These are phyloP conservation scores for Komagataella phaffii DNA, from an alignment of 805 yeast genomes.

Conservation along the genomic window DNA sequence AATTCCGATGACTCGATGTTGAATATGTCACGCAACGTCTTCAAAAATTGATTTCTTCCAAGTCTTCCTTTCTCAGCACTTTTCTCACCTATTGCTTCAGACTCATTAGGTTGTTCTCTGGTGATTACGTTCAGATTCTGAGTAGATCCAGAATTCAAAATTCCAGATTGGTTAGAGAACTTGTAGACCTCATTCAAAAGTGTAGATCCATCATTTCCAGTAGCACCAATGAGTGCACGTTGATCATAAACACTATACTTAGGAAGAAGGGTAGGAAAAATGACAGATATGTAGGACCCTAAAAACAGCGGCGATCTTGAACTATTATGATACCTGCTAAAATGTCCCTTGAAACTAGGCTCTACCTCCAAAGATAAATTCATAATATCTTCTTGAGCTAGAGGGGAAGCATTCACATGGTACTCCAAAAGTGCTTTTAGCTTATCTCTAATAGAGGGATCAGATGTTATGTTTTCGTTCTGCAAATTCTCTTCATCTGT, in stretches of 20 bases:
- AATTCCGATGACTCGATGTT: constrained; percentile 46
- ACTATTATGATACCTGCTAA: constrained; percentile 24
- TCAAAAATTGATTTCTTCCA: constrained; percentile 34
- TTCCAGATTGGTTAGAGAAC: constrained; percentile 6
- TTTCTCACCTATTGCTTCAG: background rate
- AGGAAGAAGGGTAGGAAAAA: constrained; percentile 47
- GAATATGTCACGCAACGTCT: constrained; percentile 47
- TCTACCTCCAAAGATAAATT: constrained; percentile 49
- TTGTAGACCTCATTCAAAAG: constrained; percentile 11
- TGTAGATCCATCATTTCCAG: constrained; percentile 20
- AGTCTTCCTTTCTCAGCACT: background rate
- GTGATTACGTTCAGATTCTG: background rate
- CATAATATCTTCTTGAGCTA: constrained; percentile 45
- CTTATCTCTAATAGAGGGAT: constrained; percentile 1
- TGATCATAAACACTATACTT: constrained; percentile 44
- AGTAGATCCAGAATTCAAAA: constrained; percentile 3
- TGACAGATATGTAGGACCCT: constrained; percentile 52
- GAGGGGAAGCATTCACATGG: constrained; percentile 25
- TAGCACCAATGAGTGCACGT: constrained; percentile 37
- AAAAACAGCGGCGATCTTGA: constrained; percentile 43
- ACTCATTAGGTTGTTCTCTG: background rate
- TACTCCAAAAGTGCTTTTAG: constrained; percentile 27
- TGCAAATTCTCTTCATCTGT: constrained; percentile 24
- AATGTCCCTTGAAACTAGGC: constrained; percentile 37
- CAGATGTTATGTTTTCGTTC: background rate